A percentile compares a stretch with the other conserved stretches of the same genome.
Conservation (phyloP, 2,329 filamentous ascomycete genomes). For the Grosmannia serpens region DNA sequence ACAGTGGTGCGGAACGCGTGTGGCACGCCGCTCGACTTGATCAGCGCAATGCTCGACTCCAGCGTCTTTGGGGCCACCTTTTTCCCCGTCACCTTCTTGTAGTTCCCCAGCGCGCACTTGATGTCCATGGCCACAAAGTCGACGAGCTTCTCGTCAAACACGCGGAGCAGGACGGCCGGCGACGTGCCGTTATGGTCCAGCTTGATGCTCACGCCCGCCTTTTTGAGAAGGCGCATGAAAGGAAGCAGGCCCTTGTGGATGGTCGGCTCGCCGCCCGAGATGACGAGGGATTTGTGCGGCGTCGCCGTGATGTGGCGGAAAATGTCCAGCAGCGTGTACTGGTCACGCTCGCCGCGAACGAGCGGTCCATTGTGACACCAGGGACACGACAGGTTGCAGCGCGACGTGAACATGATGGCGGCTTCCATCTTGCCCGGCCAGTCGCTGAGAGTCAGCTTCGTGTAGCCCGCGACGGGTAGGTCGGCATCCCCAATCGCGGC, state of each 20-base stretch:
- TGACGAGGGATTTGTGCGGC: background rate
- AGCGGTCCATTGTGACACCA: background rate
- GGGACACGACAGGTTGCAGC: background rate
- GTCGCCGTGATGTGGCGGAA: background rate
- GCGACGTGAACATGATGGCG: background rate
- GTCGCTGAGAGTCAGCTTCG: background rate
- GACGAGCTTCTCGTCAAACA: background rate
- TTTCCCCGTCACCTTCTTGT: background rate
- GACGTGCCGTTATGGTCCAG: background rate
- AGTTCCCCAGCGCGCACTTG: background rate
- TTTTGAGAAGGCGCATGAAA: background rate
- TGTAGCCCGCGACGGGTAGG: background rate
- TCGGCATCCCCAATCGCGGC: background rate
- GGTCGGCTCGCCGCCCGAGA: constrained; percentile 1
- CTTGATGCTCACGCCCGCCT: background rate
- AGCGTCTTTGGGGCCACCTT: background rate
- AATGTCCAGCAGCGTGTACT: background rate
- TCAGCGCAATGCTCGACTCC: background rate
- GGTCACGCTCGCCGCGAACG: background rate
- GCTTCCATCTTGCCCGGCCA: background rate
- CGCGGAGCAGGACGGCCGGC: background rate
- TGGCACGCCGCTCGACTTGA: background rate
- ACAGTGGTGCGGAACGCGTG: background rate
- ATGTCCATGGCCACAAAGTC: constrained; percentile 1
- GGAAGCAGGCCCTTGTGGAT: background rate